Evolutionary conservation across 805 yeast species (phyloP), one percentile per base, ranked within the genome.

Genomic region (Candida sonorensis): DNA sequence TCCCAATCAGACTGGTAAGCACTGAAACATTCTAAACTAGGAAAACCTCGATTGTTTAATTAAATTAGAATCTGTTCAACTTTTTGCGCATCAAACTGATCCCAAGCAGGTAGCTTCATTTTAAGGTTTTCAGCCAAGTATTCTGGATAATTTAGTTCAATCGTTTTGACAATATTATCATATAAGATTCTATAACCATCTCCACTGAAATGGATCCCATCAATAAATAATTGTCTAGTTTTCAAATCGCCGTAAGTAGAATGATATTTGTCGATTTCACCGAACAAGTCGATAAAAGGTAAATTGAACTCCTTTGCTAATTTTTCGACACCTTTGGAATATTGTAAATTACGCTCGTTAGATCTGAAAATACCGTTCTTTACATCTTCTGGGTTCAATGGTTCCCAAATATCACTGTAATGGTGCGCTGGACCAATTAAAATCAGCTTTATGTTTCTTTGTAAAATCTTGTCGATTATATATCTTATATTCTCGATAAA

Each of bases 361-460:
- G 70, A 57, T 41, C 83, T 63, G 9, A 53, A 42, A 21, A 60
- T 70, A 2, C 48, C 42, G 3, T 54, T 50, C 4, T 59, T 48
- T 3, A 40, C 41, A 19, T 54, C 63, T 11, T 55, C 65, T 2
- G 51, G 46, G 25, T 49, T 38, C 33, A 50, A 29, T 10, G 51
- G 52, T 16, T 64, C 61, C 66, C 74, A 70, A 16, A 52, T 42
- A 3, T 50, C 58, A 5, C 46, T 44, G 48, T 75, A 75, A 43
- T 72, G 74, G 27, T 71, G 59, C 0, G 71, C 77, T 1, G 87
- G 85, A 0, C 84, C 77, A 7, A 83, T 67, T 3, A 83, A 33
- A 12, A 83, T 62, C 2, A 74, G 64, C 20, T 65, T 69, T 34
- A 78, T 67, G 3, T 60, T 66, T 30, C 64, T 51, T 2, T 48